Conservation (phyloP, 208 protist genomes). For the Crithidia acanthocephali region DNA sequence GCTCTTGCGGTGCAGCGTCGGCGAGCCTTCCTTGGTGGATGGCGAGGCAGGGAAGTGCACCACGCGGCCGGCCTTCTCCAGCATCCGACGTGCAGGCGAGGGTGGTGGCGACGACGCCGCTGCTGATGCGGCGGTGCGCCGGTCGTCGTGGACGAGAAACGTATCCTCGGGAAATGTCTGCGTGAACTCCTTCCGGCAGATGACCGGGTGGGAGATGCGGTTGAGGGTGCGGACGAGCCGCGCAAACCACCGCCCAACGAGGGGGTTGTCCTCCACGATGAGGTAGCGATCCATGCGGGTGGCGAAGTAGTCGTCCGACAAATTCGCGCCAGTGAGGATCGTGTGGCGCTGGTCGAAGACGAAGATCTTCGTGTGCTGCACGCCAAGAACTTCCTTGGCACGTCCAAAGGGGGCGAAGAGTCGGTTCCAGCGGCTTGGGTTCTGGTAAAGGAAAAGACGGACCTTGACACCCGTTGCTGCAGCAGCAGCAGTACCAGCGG, state of each 20-base stretch:
- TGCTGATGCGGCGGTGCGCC: neutral
- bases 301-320: slow-evolving; percentile 95
- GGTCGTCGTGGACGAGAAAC: slow-evolving; percentile 8
- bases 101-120: neutral
- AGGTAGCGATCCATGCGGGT: slow-evolving; percentile 95
- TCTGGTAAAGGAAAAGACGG: slow-evolving; percentile 69
- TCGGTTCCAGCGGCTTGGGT: slow-evolving; percentile 60
- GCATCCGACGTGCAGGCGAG: neutral
- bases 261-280: slow-evolving; percentile 57
- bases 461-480: slow-evolving; percentile 37
- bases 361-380: slow-evolving; percentile 96
- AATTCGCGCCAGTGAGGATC: slow-evolving; percentile 94
- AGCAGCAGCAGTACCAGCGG: neutral
- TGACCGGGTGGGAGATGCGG: slow-evolving; percentile 53
- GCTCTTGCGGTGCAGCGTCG: slow-evolving; percentile 54
- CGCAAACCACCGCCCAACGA: slow-evolving; percentile 73
- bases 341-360: slow-evolving; percentile 89
- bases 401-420: slow-evolving; percentile 64
- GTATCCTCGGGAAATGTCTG: slow-evolving; percentile 2
- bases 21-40: slow-evolving; percentile 7
- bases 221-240: slow-evolving; percentile 48
- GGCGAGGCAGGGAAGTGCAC: slow-evolving; percentile 8
- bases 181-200: slow-evolving; percentile 38
- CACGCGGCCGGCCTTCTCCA: neutral
- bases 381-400: slow-evolving; percentile 82